Conservation (phyloP, 1,284 basidiomycete species). For the Puccinia novopanici region DNA sequence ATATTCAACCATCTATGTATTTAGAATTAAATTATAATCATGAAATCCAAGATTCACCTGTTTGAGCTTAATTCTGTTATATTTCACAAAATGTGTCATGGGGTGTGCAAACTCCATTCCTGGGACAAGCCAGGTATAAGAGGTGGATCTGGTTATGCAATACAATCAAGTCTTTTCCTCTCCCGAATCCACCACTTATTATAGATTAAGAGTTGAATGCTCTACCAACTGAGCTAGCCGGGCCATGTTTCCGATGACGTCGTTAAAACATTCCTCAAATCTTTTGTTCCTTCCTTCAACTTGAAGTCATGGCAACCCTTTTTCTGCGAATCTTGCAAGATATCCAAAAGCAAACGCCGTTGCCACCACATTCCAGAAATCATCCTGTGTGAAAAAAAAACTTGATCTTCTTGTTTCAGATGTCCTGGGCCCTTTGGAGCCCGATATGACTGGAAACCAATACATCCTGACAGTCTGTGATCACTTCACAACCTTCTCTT, state of each 20-base stretch:
- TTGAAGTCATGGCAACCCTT: not conserved
- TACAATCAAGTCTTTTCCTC: too few species aligned
- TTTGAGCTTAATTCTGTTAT: too few species aligned
- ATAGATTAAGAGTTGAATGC: too few species aligned
- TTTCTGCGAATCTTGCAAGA: conserved; percentile 7
- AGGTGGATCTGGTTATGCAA: too few species aligned
- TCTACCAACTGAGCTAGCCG: too few species aligned
- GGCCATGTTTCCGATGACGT: not conserved
- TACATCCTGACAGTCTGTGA: not conserved
- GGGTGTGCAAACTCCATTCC: too few species aligned
- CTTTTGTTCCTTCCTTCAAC: not conserved
- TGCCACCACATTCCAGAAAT: not conserved
- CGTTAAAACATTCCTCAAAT: not conserved
- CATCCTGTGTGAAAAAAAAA: not conserved
- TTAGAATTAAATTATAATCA: too few species aligned
- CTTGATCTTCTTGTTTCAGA: conserved; percentile 8
- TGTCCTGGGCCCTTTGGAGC: conserved; percentile 3
- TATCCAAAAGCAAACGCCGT: not conserved
- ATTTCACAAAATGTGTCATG: too few species aligned
- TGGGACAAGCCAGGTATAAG: too few species aligned
- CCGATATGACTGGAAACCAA: not conserved
- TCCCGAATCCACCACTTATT: too few species aligned
- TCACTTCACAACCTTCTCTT: not conserved
- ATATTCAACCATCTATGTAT: too few species aligned
- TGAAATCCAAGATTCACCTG: too few species aligned